Evolutionary conservation across 345 rosid species (phyloP).

Genomic region (Dipteronia sinensis): DNA sequence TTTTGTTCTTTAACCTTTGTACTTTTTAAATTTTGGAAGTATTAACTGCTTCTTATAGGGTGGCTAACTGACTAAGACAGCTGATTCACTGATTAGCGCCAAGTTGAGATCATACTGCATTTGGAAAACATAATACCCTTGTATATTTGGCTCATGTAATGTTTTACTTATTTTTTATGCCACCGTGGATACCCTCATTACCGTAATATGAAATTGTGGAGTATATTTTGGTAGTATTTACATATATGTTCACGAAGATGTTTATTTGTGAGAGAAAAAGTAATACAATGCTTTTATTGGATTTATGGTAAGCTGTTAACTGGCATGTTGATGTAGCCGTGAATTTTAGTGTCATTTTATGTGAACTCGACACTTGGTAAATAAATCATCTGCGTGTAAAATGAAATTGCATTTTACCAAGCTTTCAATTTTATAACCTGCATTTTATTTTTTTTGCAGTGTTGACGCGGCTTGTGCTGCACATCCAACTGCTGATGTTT

Average conservation of each 20-base stretch:
- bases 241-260: not conserved
- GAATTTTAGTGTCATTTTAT: not conserved
- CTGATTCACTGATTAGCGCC: not conserved
- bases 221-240: not conserved
- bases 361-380: not conserved
- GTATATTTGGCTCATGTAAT: not conserved
- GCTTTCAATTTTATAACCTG: slow-evolving; percentile 17
- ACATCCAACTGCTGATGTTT: slow-evolving; percentile 96
- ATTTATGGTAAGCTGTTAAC: not conserved
- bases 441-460: slow-evolving; percentile 46
- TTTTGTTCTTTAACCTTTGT: not conserved
- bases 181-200: not conserved
- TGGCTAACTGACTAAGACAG: not conserved
- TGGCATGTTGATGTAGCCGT: not conserved
- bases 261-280: not conserved
- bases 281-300: not conserved
- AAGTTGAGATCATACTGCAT: not conserved
- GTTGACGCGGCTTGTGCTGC: slow-evolving; percentile 92
- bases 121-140: not conserved
- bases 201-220: not conserved
- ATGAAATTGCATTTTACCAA: slow-evolving; percentile 3
- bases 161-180: not conserved
- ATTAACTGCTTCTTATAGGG: not conserved
- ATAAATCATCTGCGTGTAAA: not conserved
- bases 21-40: not conserved